Base-by-base conservation (phyloP, 2,329 filamentous ascomycete genomes). In the Gremmenia infestans region DNA sequence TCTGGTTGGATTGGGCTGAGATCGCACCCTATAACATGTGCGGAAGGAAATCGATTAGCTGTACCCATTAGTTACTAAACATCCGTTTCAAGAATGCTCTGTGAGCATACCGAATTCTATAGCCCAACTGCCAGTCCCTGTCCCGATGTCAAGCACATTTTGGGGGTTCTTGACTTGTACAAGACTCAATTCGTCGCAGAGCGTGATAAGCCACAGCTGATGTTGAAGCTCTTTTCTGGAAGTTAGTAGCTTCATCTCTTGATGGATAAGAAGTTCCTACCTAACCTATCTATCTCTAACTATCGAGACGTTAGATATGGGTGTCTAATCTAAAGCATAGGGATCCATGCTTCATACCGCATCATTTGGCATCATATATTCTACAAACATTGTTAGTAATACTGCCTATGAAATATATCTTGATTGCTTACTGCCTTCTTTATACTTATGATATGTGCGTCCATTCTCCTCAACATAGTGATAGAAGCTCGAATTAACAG, bases 81-180 rank as follows among this genome's bases (percentile, higher is more conserved):
- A 8, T 25, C 59, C 47, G 40, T 14, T 19, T 23, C 14, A 46
- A 25, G 12, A 55, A 35, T 11, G 25, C 28, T 17, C 15, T 22
- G 12, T 36, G 17, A 7, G 14, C 15, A 15, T 28, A 59, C 59
- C 59, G 39, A 58, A 57, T 46, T 64, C 68, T 9, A 75, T 71
- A 14, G 72, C 69, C 73, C 73, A 75, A 23, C 72, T 70, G 1
- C 74, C 74, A 4, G 71, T 73, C 6, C 74, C 74, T 0, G 72
- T 74, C 14, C 72, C 73, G 19, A 75, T 65, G 49, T 76, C 74
- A 1, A 76, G 67, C 6, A 75, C 58, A 46, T 60, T 65, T 11
- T 69, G 64, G 1, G 66, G 64, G 3, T 66, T 64, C 19, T 65
- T 65, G 3, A 70, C 65, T 17, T 64, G 65, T 4, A 63, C 63